A percentile compares a stretch with the other conserved stretches of the same genome.
Evolutionary conservation across 768 basidiomycete genomes (phyloP).

Genomic region (Russula earlei): DNA sequence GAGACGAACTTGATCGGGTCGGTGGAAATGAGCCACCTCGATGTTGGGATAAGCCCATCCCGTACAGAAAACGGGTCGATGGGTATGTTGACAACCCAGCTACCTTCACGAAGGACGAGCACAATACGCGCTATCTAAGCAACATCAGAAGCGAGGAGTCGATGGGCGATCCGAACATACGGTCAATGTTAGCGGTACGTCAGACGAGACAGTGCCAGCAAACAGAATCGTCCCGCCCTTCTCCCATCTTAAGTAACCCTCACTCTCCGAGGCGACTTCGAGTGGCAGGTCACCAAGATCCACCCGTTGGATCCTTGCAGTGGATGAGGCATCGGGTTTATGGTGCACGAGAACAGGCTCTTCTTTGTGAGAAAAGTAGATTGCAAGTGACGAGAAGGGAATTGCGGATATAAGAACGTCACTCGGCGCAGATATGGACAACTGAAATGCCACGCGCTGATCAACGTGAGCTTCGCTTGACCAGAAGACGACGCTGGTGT

Average conservation of each 20-base stretch:
- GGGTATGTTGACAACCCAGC: conserved; percentile 61
- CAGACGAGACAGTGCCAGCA: conserved; percentile 47
- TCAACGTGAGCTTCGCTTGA: conserved; percentile 47
- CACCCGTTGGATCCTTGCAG: conserved; percentile 32
- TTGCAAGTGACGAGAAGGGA: conserved; percentile 48
- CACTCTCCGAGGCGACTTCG: conserved; percentile 21
- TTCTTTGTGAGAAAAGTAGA: conserved; percentile 47
- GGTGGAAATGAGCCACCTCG: conserved; percentile 50
- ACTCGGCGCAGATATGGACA: conserved; percentile 48
- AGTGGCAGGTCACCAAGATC: conserved; percentile 35
- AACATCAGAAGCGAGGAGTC: background rate
- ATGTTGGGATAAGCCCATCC: conserved; percentile 24
- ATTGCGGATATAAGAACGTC: conserved; percentile 43
- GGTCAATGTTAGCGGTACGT: conserved; percentile 40
- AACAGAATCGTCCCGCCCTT: conserved; percentile 47
- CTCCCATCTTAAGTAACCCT: conserved; percentile 49
- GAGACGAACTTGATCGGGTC: conserved; percentile 46
- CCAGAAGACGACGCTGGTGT: conserved; percentile 66
- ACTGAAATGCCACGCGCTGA: conserved; percentile 62
- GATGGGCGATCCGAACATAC: conserved; percentile 32
- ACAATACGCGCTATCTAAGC: conserved; percentile 36
- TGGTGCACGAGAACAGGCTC: conserved; percentile 47
- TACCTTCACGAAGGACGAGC: conserved; percentile 45
- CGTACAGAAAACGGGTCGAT: conserved; percentile 36
- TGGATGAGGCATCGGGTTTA: conserved; percentile 12